These are phyloP conservation scores for Malassezia dermatis DNA, from an alignment of 1,284 basidiomycete species.

Conservation along the genomic window DNA sequence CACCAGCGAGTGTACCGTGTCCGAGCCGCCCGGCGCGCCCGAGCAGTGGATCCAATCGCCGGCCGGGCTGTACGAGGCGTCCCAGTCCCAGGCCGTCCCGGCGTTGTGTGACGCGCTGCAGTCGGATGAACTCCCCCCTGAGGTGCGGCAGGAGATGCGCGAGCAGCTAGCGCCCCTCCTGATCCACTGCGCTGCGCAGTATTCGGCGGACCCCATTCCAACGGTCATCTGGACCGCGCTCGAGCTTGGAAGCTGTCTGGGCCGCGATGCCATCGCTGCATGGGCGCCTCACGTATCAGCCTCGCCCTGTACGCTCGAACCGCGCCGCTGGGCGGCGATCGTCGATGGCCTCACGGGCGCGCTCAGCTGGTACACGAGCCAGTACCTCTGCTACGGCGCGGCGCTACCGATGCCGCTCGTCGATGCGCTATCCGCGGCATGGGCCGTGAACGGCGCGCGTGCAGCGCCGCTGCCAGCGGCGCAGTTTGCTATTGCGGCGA, in stretches of 20 bases:
- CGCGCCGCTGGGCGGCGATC: not conserved
- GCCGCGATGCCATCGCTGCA: not conserved
- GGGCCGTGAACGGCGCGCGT: not conserved
- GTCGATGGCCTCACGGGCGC: slow-evolving; percentile 1
- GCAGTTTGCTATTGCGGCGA: slow-evolving; percentile 6
- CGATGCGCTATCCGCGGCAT: not conserved
- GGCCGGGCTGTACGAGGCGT: not conserved
- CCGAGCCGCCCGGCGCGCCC: not conserved
- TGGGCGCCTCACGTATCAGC: not conserved
- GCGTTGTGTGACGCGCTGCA: not conserved
- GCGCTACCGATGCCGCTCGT: not conserved
- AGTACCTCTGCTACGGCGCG: not conserved
- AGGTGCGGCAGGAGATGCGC: not conserved
- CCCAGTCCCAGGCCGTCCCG: not conserved
- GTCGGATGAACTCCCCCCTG: not conserved
- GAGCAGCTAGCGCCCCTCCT: not conserved
- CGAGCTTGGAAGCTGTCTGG: not conserved
- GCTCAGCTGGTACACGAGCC: slow-evolving; percentile 2
- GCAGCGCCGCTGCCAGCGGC: not conserved
- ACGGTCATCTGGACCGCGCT: not conserved
- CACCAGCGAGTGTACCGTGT: not conserved
- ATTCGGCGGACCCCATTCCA: not conserved
- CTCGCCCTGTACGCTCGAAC: not conserved
- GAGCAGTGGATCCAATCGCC: not conserved
- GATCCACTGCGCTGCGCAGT: not conserved